Evolutionary conservation across 225 moss, liverwort and hornwort genomes (phyloP), one percentile per base, ranked within the genome.

Genomic region (Pseudoscleropodium purum): DNA sequence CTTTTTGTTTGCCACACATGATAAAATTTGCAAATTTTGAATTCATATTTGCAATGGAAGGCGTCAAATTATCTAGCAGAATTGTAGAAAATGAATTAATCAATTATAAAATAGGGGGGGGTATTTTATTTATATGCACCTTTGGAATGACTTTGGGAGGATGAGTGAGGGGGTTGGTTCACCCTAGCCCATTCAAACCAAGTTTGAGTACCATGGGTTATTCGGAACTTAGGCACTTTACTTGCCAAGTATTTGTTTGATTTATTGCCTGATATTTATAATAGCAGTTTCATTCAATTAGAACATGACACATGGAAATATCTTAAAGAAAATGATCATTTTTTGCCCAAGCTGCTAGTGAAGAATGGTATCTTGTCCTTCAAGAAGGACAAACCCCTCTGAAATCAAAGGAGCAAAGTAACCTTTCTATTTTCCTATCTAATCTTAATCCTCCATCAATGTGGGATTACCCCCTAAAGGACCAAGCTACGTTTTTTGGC

Each of bases 121-220:
- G n/a, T n/a, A n/a, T n/a, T n/a, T n/a, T n/a, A n/a, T 24, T 37
- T 11, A 37, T 20, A 67, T 20, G 6, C 11, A 37, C 3, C 2
- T 2, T 6, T 69, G 23, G 69, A 39, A 39, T 70, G 39, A 39
- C 20, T 39, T 70, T 4, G 1, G 14, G 2, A 37, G 11, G 37
- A 68, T 1, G 0, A 68, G 68, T 4, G 21, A 11, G 5, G 13
- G n/a, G n/a, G 11, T 0, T 3, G 0, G 4, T 69, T n/a, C 7
- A 24, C 7, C 24, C 0, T 2, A 1, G 4, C 4, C 11, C 4
- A 37, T 11, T 43, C 3, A 19, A 47, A 31, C 11, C 2, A 75
- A 31, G 47, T 31, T 75, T 47, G 47, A 11, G 4, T 29, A 17
- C 5, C 11, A 30, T 47, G 4, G 6, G 6, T 75, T 47, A 30